phyloP scores from a whole-genome alignment of 116 monocot genomes.

The Papilionanthe hybrid region DNA sequence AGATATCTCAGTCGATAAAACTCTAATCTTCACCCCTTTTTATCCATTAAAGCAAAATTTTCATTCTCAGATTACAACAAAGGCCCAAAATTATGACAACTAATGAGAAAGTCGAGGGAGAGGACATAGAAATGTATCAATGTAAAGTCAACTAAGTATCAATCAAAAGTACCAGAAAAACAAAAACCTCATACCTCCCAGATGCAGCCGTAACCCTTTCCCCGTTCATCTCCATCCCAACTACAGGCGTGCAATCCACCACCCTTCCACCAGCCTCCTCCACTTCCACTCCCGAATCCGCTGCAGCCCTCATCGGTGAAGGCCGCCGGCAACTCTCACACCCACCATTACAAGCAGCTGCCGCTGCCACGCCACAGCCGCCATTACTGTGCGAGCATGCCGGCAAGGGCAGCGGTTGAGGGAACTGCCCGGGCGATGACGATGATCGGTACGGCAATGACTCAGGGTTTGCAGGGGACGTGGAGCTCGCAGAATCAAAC shows the following conservation, averaged over 20 bases:
- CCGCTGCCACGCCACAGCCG: no score
- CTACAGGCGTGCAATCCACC: not conserved
- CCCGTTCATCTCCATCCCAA: constrained; percentile 4
- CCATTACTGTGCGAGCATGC: constrained; percentile 1
- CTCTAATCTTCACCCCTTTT: not conserved
- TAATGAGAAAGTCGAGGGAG: not conserved
- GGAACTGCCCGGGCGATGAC: constrained; percentile 24
- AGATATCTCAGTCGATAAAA: not conserved
- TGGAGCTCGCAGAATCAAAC: constrained; percentile 2
- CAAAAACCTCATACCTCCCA: constrained; percentile 19
- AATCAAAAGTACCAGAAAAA: not conserved
- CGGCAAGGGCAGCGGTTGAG: constrained; percentile 44
- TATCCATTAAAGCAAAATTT: not conserved
- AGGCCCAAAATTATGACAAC: not conserved
- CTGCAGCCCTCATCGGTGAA: constrained; percentile 11
- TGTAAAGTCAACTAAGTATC: not conserved
- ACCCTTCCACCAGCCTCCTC: not conserved
- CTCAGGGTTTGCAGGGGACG: constrained; percentile 22
- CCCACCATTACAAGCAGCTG: not conserved
- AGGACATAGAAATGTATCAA: not conserved
- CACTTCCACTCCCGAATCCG: not conserved
- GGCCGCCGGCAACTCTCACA: constrained; percentile 10
- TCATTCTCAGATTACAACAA: not conserved
- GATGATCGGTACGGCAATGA: constrained; percentile 15
- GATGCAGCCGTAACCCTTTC: constrained; percentile 12